Percentiles rank a stretch among this genome's conserved stretches.
Evolutionary conservation across 345 rosid genomes (phyloP).

Genomic region (Eucalyptus pauciflora): DNA sequence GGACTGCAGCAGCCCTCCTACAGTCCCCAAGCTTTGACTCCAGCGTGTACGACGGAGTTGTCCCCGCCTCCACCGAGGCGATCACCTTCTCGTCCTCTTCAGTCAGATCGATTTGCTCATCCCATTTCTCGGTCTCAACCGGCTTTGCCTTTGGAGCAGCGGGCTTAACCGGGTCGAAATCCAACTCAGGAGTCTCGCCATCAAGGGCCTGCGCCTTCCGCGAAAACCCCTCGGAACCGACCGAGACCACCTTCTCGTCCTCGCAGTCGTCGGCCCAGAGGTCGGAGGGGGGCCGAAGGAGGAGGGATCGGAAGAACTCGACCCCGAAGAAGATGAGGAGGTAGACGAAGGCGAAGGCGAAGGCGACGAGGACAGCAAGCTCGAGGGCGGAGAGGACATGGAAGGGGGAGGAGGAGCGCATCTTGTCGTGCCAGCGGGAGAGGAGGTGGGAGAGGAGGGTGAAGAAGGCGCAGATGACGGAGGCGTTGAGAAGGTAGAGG

Average conservation of each 20-base stretch:
- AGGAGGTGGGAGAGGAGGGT: constrained; percentile 22
- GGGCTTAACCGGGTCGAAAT: neutral
- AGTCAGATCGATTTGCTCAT: neutral
- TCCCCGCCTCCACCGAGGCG: constrained; percentile 17
- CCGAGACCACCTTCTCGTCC: neutral
- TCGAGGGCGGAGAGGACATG: constrained; percentile 15
- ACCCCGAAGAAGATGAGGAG: constrained; percentile 25
- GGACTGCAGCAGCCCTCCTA: constrained; percentile 16
- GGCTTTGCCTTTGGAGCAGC: neutral
- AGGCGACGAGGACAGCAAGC: constrained; percentile 8
- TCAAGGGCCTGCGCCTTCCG: constrained; percentile 4
- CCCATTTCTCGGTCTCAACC: neutral
- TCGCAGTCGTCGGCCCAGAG: constrained; percentile 6
- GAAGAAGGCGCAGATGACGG: constrained; percentile 19
- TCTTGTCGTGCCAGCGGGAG: constrained; percentile 25
- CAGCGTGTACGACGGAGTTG: constrained; percentile 19
- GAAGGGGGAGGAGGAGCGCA: constrained; percentile 20
- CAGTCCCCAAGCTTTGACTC: constrained; percentile 34
- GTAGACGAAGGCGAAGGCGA: constrained; percentile 15
- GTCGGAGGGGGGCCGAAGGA: constrained; percentile 16
- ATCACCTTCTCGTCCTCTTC: constrained; percentile 20
- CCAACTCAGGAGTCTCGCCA: neutral
- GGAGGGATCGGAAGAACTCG: constrained; percentile 21
- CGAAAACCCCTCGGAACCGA: neutral
- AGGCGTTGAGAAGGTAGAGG: constrained; percentile 11